phyloP scores from a whole-genome alignment of 2,329 filamentous ascomycete species.

The Coleophoma cylindrospora region DNA sequence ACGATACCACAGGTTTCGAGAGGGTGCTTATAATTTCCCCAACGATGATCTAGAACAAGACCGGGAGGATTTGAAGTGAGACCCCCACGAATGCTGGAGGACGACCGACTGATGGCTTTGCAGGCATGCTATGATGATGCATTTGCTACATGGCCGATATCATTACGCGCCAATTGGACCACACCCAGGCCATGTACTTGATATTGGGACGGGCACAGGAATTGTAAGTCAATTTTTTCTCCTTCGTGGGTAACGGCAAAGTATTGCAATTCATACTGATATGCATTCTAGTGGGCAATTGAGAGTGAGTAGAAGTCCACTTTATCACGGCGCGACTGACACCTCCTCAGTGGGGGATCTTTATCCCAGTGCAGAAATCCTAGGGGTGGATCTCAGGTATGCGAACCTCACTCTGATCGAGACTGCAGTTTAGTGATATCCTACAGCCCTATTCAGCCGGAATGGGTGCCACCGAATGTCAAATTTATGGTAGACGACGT shows the following conservation, averaged over 20 bases:
- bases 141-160: conserved; percentile 24
- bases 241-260: too few relatives aligned
- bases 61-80: conserved; percentile 45
- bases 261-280: too few relatives aligned
- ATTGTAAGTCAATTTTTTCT: conserved; percentile 22
- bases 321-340: conserved; percentile 8
- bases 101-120: not conserved
- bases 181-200: conserved; percentile 44
- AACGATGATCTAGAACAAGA: conserved; percentile 58
- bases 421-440: not conserved
- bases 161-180: conserved; percentile 46
- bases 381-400: conserved; percentile 40
- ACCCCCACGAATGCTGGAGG: not conserved
- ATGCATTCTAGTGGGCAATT: conserved; percentile 40
- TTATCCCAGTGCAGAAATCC: conserved; percentile 38
- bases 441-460: conserved; percentile 49
- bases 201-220: conserved; percentile 54
- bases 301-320: conserved; percentile 32
- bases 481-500: conserved; percentile 63
- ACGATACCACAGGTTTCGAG: conserved; percentile 50
- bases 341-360: conserved; percentile 44
- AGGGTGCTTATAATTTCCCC: conserved; percentile 51
- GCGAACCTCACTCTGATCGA: not conserved
- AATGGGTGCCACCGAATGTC: conserved; percentile 55
- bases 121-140: conserved; percentile 23